Conservation (phyloP, 2,329 filamentous ascomycete genomes). For the Alternaria triticimaculans region DNA sequence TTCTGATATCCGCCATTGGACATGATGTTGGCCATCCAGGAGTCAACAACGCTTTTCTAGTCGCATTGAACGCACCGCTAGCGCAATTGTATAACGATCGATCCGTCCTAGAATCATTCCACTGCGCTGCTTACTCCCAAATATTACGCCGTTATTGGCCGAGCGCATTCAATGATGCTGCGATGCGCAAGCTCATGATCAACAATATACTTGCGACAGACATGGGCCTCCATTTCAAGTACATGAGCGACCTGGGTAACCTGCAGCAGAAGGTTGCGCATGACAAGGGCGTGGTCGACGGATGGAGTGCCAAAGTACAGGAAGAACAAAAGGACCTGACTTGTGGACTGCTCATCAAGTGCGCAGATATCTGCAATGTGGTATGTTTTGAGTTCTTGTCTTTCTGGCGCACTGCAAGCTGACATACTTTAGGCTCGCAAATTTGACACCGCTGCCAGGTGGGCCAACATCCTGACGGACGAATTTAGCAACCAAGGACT, state of each 20-base stretch:
- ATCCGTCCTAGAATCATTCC: slow-evolving; percentile 95
- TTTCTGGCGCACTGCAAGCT: neutral
- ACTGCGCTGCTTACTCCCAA: slow-evolving; percentile 95
- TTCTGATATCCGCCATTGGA: slow-evolving; percentile 94
- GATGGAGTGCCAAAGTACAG: slow-evolving; percentile 77
- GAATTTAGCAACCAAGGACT: slow-evolving; percentile 92
- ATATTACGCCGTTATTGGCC: slow-evolving; percentile 95
- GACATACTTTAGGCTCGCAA: slow-evolving; percentile 71
- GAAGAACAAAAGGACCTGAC: slow-evolving; percentile 79
- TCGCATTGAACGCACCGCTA: slow-evolving; percentile 88
- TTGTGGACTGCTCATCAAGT: slow-evolving; percentile 96
- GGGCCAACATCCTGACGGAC: slow-evolving; percentile 93
- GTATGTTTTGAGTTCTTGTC: slow-evolving; percentile 62
- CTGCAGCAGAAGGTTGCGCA: slow-evolving; percentile 78
- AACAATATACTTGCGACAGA: slow-evolving; percentile 97
- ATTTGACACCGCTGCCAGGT: slow-evolving; percentile 81
- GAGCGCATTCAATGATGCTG: slow-evolving; percentile 74
- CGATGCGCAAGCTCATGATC: slow-evolving; percentile 90
- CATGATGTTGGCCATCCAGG: slow-evolving; percentile 97
- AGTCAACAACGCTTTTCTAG: slow-evolving; percentile 96
- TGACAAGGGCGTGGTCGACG: slow-evolving; percentile 67
- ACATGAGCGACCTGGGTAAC: slow-evolving; percentile 87
- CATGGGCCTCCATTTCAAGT: slow-evolving; percentile 96
- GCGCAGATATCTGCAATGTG: slow-evolving; percentile 98
- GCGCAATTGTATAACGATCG: slow-evolving; percentile 97